Percentiles rank a stretch among this genome's conserved stretches.
These are phyloP conservation scores for Scenedesmus sp. DNA, from an alignment of 163 green algal genomes.

Conservation along the genomic window DNA sequence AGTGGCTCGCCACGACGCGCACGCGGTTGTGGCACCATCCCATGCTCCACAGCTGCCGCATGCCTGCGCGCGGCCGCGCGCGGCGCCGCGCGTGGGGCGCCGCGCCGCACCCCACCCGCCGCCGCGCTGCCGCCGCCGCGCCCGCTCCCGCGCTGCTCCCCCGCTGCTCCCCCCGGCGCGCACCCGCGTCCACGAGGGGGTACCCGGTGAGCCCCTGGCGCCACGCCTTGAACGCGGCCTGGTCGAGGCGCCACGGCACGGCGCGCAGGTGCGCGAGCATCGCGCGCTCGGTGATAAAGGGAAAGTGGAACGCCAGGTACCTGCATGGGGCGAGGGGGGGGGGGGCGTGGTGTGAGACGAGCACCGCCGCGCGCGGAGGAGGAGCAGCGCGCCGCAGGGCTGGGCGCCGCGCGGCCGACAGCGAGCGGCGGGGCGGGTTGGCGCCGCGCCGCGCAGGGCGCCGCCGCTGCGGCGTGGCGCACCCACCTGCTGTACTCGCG, in stretches of 20 bases:
- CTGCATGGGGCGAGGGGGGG: background rate
- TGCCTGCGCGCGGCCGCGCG: slow-evolving; percentile 48
- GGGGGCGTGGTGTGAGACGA: background rate
- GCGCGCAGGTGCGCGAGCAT: slow-evolving; percentile 89
- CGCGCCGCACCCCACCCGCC: slow-evolving; percentile 42
- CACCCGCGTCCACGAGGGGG: slow-evolving; percentile 42
- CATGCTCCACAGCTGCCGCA: slow-evolving; percentile 88
- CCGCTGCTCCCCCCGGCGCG: background rate
- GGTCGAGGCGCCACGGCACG: slow-evolving; percentile 87
- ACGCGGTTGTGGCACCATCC: slow-evolving; percentile 72
- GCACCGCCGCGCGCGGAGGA: background rate
- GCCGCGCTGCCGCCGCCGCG: background rate
- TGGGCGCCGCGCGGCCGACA: no score
- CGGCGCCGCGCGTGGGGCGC: no score
- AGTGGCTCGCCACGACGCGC: slow-evolving; percentile 63
- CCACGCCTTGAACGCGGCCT: slow-evolving; percentile 84
- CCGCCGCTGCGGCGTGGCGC: background rate
- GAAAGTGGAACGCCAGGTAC: slow-evolving; percentile 96
- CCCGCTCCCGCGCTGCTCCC: background rate
- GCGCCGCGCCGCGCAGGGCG: no score
- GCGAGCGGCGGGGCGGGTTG: no score
- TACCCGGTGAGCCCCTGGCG: slow-evolving; percentile 83
- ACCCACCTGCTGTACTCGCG: slow-evolving; percentile 79
- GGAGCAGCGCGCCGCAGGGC: background rate
- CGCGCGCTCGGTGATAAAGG: slow-evolving; percentile 92